Evolutionary conservation across 2,329 filamentous ascomycete species (phyloP), one percentile per base, ranked within the genome.

Genomic region (Metarhizium album): DNA sequence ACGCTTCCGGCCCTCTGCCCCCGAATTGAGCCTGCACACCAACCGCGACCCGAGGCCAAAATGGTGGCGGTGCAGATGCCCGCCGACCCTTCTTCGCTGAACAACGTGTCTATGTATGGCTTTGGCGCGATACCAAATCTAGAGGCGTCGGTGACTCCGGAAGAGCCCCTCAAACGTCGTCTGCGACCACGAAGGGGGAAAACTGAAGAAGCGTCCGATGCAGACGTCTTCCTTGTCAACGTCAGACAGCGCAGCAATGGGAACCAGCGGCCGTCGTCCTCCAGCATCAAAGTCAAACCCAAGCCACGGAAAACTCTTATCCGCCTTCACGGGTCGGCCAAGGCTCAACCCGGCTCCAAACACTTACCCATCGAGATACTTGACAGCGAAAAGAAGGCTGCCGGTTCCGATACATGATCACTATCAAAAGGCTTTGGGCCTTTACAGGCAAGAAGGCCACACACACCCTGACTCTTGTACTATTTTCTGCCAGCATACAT

Each of bases 91-190:
- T 5, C 51, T 42, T 33, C 50, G 18, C 47, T 54, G 6, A 40
- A 49, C 22, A 45, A 47, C 29, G 16, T 55, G 33, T 47, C 45
- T 29, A 47, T 57, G 53, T 55, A 37, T 46, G 56, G 56, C 27
- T 58, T 57, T 33, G 56, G 53, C 8, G 56, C 56, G 24, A 58
- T 58, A 20, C 53, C 54, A 11, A 58, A 54, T 9, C 52, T 57
- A 3, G 53, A 49, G 33, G 50, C 47, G 11, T 50, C 47, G 14
- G 8, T 49, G 20, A 27, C 48, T 29, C 29, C 43, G 31, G 49
- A 50, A 20, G 52, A 33, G 29, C 52, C 51, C 20, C 45, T 50
- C 20, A 55, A 53, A 42, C 45, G 45, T 24, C 52, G 52, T 33
- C 47, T 54, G 4, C 52, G 52, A 5, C 50, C 52, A 16, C 47